Evolutionary conservation across 129 eudicot genomes (phyloP), one percentile per base, ranked within the genome.

Genomic region (Glebionis coronaria): DNA sequence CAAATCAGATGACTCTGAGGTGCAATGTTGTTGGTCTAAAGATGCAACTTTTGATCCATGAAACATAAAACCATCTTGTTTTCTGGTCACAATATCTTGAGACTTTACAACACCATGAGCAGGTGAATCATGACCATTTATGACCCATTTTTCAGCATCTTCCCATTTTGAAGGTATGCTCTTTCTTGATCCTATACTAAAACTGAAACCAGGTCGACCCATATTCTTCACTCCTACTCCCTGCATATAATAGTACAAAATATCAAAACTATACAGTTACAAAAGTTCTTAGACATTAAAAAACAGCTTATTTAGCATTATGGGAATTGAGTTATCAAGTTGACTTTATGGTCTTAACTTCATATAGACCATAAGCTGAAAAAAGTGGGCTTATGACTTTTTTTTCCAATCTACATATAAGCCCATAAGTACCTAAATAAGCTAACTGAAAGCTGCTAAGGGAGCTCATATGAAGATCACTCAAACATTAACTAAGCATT

Each of bases 91-190:
- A 16, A 73, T 63, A 54, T 63, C 38, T 6, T 53, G 14, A 44
- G 75, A 78, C 67, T 62, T 49, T 9, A 57, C 58, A 10, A 62
- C 73, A 50, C 77, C 83, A 59, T 68, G 78, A 63, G 84, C 79
- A 75, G 97, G 95, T 21, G 95, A 83, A 13, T 86, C 86, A 54
- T 78, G 80, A 45, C 93, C 85, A 80, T 71, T 76, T 47, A 81
- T 72, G 14, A 90, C 85, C 97, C 97, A 90, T 73, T 90, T 90
- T 46, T 87, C 85, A 13, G 97, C 97, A 82, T 90, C 95, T 70
- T 90, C 97, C 97, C 97, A 90, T 63, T 90, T 90, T 2, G 97
- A 90, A 67, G 97, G 91, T 15, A 86, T 76, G 23, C 20, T 76
- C 59, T 82, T 86, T 73, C 85, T 86, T 27, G 87, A 54, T 19